phyloP scores from a whole-genome alignment of 108 stramenopile genomes.

The Discostella stelligeroides region DNA sequence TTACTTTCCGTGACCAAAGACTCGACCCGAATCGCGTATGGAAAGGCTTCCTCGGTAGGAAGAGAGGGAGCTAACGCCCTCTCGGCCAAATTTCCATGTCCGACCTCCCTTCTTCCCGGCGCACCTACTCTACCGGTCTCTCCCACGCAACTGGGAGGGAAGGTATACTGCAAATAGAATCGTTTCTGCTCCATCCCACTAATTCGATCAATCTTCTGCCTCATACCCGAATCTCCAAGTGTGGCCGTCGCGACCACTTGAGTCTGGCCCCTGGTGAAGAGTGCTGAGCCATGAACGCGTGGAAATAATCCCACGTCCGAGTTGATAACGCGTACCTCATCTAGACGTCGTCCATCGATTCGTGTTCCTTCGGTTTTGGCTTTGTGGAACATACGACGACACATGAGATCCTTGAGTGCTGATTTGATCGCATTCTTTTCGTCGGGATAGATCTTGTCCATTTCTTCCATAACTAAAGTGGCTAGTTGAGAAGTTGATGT shows the following conservation, averaged over 20 bases:
- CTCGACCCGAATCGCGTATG: constrained; percentile 84
- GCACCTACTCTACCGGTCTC: constrained; percentile 91
- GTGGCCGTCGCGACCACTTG: constrained; percentile 92
- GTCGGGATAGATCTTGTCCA: constrained; percentile 62
- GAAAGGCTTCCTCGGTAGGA: constrained; percentile 73
- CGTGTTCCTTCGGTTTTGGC: constrained; percentile 59
- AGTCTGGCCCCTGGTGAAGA: constrained; percentile 95
- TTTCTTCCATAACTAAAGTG: constrained; percentile 46
- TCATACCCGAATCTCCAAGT: constrained; percentile 87
- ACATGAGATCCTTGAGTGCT: constrained; percentile 68
- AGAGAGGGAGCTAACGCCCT: constrained; percentile 72
- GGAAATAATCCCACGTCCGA: constrained; percentile 56
- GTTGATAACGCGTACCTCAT: constrained; percentile 59
- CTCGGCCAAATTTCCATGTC: constrained; percentile 89
- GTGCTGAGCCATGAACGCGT: constrained; percentile 85
- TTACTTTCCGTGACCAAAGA: constrained; percentile 86
- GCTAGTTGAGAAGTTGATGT: constrained; percentile 49
- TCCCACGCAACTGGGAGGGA: constrained; percentile 94
- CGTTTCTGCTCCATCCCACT: constrained; percentile 81
- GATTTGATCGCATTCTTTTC: constrained; percentile 53
- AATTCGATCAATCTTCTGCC: constrained; percentile 88
- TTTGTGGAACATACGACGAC: constrained; percentile 64
- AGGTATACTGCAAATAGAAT: constrained; percentile 95
- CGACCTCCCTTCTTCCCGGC: constrained; percentile 88
- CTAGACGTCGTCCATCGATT: constrained; percentile 66